Evolutionary conservation across 495 filamentous ascomycete genomes (phyloP).

Genomic region (Usnea hakonensis): DNA sequence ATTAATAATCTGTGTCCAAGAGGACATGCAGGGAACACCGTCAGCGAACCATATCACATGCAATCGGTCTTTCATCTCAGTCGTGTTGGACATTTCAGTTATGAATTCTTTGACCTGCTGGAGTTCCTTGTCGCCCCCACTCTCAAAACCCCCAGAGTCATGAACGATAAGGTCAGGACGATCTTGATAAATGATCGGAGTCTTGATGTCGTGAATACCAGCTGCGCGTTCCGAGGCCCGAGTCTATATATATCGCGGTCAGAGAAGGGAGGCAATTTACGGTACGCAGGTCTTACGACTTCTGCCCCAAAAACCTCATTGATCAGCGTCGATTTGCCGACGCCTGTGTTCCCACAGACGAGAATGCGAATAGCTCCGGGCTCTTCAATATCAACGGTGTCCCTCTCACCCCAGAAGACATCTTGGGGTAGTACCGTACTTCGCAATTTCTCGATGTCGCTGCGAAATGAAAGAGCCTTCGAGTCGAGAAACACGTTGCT

Average conservation of each 20-base stretch:
- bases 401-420: slow-evolving; percentile 16
- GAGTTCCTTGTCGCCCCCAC: slow-evolving; percentile 18
- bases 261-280: not conserved
- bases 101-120: slow-evolving; percentile 5
- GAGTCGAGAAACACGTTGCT: slow-evolving; percentile 10
- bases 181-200: slow-evolving; percentile 20
- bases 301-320: slow-evolving; percentile 32
- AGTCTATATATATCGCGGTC: not conserved
- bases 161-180: slow-evolving; percentile 26
- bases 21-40: not conserved
- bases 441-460: not conserved
- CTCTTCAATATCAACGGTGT: slow-evolving; percentile 19
- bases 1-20: not conserved
- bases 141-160: slow-evolving; percentile 29
- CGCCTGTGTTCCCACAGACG: slow-evolving; percentile 32
- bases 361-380: slow-evolving; percentile 29
- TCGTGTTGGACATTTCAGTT: not conserved
- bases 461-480: not conserved
- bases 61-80: not conserved
- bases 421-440: slow-evolving; percentile 2
- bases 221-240: not conserved
- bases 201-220: slow-evolving; percentile 22
- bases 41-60: slow-evolving; percentile 1
- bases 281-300: slow-evolving; percentile 12
- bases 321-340: slow-evolving; percentile 33